A percentile compares a stretch with the other conserved stretches of the same genome.
Conservation (phyloP, 805 yeast genomes). For the Nadsonia fulvescens region DNA sequence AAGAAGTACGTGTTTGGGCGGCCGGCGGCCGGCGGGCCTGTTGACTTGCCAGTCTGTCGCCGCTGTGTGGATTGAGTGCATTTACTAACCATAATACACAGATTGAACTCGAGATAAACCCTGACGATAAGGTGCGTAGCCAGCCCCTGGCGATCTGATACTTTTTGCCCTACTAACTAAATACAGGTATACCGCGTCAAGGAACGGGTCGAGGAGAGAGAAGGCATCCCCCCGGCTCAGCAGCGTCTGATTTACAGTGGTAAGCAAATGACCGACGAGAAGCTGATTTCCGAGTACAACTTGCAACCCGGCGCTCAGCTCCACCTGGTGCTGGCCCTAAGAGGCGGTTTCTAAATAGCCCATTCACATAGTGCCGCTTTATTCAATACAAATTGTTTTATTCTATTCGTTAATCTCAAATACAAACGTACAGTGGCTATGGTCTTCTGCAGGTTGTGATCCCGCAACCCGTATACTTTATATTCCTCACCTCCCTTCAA, state of each 20-base stretch:
- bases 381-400: too few species aligned
- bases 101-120: constrained; percentile 60
- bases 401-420: too few species aligned
- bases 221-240: constrained; percentile 93
- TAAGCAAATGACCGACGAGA: constrained; percentile 76
- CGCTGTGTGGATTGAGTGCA: too few species aligned
- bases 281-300: constrained; percentile 54
- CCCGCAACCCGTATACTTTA: too few species aligned
- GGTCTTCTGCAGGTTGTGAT: too few species aligned
- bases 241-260: constrained; percentile 85
- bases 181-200: constrained; percentile 51
- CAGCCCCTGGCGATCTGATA: too few species aligned
- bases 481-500: too few species aligned
- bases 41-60: too few species aligned
- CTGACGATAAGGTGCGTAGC: constrained; percentile 39
- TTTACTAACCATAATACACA: constrained; percentile 10
- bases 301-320: constrained; percentile 71
- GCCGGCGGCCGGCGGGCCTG: too few species aligned
- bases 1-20: constrained; percentile 51
- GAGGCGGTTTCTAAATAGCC: constrained; percentile 65
- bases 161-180: constrained; percentile 13
- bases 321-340: constrained; percentile 77
- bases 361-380: too few species aligned
- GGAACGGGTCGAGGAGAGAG: constrained; percentile 86
- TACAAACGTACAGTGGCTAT: too few species aligned